These are phyloP conservation scores for Starmerella bombi DNA, from an alignment of 805 yeast species.

Conservation along the genomic window DNA sequence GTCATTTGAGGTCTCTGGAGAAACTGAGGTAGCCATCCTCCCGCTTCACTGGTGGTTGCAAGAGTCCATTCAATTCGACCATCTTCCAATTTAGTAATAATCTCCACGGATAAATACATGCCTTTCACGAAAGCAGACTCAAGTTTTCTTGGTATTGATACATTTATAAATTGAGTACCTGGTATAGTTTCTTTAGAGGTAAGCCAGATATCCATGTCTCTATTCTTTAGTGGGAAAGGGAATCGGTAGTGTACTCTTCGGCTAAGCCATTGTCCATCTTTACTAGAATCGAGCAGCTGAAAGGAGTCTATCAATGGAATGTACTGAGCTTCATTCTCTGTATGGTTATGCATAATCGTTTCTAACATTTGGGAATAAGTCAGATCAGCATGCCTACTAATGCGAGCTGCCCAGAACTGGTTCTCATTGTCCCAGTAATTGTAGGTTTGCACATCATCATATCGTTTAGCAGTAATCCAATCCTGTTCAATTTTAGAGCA, in stretches of 20 bases:
- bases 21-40: slow-evolving; percentile 30
- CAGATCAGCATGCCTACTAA: slow-evolving; percentile 25
- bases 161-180: slow-evolving; percentile 26
- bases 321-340: slow-evolving; percentile 30
- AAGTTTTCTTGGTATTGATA: slow-evolving; percentile 27
- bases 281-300: slow-evolving; percentile 17
- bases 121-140: slow-evolving; percentile 22
- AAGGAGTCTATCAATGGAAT: slow-evolving; percentile 26
- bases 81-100: slow-evolving; percentile 19
- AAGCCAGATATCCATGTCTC: slow-evolving; percentile 30
- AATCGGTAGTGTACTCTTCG: slow-evolving; percentile 25
- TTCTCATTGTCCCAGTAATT: slow-evolving; percentile 20
- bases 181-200: slow-evolving; percentile 23
- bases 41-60: slow-evolving; percentile 32
- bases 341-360: slow-evolving; percentile 28
- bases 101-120: slow-evolving; percentile 29
- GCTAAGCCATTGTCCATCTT: slow-evolving; percentile 21
- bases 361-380: slow-evolving; percentile 22
- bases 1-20: slow-evolving; percentile 27
- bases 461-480: slow-evolving; percentile 21
- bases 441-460: slow-evolving; percentile 19
- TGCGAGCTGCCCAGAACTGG: slow-evolving; percentile 30
- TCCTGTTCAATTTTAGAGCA: slow-evolving; percentile 8
- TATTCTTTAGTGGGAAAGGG: slow-evolving; percentile 26
- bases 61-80: slow-evolving; percentile 28